A percentile compares a stretch with the other conserved stretches of the same genome.
Conservation (phyloP, 139 green algal species). For the Desmodesmus armatus region DNA sequence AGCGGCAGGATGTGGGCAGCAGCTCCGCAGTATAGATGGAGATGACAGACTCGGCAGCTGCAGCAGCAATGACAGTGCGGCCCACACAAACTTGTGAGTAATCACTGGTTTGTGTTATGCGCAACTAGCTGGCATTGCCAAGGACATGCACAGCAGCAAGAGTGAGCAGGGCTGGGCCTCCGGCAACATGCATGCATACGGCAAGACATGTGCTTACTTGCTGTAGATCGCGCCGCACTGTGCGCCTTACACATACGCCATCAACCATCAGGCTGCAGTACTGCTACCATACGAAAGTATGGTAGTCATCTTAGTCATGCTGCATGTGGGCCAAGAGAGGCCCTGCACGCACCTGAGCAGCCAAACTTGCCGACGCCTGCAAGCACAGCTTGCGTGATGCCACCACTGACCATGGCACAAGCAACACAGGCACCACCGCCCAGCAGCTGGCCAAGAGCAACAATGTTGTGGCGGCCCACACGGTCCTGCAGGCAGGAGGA, state of each 20-base stretch:
- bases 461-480: constrained; percentile 12
- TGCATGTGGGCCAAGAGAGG: neutral
- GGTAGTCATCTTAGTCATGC: too few species aligned
- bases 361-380: constrained; percentile 39
- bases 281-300: too few species aligned
- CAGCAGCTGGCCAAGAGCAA: neutral
- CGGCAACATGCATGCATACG: neutral
- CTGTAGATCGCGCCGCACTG: too few species aligned
- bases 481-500: neutral
- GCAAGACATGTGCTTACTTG: neutral
- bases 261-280: too few species aligned
- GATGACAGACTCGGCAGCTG: neutral
- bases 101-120: neutral
- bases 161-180: neutral
- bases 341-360: constrained; percentile 6
- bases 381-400: neutral
- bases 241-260: too few species aligned
- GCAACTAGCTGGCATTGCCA: too few species aligned
- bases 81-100: neutral
- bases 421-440: constrained; percentile 12
- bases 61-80: neutral
- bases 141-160: neutral
- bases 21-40: constrained; percentile 29
- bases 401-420: neutral
- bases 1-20: constrained; percentile 11